A percentile compares a stretch with the other conserved stretches of the same genome.
These are phyloP conservation scores for Russula sp. DNA, from an alignment of 768 basidiomycete genomes.

Conservation along the genomic window DNA sequence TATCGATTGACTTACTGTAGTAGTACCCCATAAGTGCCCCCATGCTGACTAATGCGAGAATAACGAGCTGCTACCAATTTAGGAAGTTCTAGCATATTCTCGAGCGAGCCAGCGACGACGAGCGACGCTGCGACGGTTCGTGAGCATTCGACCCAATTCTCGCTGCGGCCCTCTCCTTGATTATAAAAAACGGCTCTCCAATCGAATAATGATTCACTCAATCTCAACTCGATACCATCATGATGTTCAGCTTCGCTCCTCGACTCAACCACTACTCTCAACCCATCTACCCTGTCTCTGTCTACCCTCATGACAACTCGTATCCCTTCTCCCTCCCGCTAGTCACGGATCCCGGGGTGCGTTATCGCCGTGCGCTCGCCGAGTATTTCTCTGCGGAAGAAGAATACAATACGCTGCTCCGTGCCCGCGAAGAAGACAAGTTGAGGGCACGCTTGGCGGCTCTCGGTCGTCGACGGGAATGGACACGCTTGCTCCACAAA, in stretches of 20 bases:
- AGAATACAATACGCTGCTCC: constrained; percentile 5
- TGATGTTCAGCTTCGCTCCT: constrained; percentile 10
- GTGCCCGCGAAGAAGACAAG: constrained; percentile 1
- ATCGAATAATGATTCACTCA: background rate
- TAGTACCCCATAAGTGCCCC: background rate
- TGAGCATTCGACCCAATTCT: background rate
- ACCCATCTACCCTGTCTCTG: background rate
- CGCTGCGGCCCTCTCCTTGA: background rate
- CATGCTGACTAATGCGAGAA: background rate
- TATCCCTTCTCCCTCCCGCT: background rate
- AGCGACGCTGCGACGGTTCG: background rate
- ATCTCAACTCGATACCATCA: background rate
- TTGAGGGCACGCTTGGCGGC: background rate
- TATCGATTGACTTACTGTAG: background rate
- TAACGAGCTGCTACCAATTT: background rate
- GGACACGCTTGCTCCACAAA: background rate
- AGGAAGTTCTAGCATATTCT: constrained; percentile 6
- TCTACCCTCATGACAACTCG: background rate
- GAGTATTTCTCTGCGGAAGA: constrained; percentile 11
- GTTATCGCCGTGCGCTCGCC: constrained; percentile 15
- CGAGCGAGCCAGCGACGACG: background rate
- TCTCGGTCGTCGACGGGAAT: background rate
- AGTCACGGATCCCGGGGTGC: background rate
- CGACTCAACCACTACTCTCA: background rate
- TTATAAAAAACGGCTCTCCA: background rate